Conservation (phyloP, 805 yeast species). For the Metschnikowia aberdeeniae region DNA sequence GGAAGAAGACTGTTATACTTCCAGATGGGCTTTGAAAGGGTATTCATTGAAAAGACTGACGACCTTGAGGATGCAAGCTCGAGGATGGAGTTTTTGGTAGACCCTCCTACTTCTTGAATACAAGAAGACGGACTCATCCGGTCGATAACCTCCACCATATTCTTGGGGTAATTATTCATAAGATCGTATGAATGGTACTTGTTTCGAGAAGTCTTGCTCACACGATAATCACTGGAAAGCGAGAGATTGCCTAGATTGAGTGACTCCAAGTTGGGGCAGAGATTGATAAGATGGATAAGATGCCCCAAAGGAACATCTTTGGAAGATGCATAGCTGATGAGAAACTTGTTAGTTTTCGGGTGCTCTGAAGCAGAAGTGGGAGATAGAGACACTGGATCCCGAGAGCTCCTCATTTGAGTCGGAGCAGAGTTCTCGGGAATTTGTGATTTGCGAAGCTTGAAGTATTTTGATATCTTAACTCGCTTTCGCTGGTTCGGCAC, state of each 20-base stretch:
- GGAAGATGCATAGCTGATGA: slow-evolving; percentile 59
- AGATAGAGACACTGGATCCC: not conserved
- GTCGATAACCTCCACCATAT: slow-evolving; percentile 23
- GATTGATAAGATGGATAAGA: slow-evolving; percentile 60
- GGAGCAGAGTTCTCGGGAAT: not conserved
- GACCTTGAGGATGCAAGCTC: slow-evolving; percentile 9
- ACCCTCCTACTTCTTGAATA: not conserved
- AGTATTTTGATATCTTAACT: slow-evolving; percentile 15
- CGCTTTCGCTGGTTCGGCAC: slow-evolving; percentile 17
- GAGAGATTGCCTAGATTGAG: slow-evolving; percentile 61
- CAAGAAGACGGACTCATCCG: slow-evolving; percentile 13
- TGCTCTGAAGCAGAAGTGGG: slow-evolving; percentile 24
- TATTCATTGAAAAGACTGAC: slow-evolving; percentile 20
- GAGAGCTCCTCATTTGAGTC: not conserved
- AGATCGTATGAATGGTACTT: slow-evolving; percentile 38
- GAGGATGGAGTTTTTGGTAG: not conserved
- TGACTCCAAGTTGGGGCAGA: slow-evolving; percentile 56
- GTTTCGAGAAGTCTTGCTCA: slow-evolving; percentile 33
- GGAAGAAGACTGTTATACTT: slow-evolving; percentile 39
- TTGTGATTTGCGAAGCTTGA: slow-evolving; percentile 14
- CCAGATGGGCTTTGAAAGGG: slow-evolving; percentile 27
- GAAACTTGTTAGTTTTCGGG: slow-evolving; percentile 58
- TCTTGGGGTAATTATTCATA: slow-evolving; percentile 35
- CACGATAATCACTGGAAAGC: slow-evolving; percentile 63
- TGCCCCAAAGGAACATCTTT: slow-evolving; percentile 79